Base-by-base conservation (phyloP, 2,329 filamentous ascomycete genomes). In the Diaporthe eres region DNA sequence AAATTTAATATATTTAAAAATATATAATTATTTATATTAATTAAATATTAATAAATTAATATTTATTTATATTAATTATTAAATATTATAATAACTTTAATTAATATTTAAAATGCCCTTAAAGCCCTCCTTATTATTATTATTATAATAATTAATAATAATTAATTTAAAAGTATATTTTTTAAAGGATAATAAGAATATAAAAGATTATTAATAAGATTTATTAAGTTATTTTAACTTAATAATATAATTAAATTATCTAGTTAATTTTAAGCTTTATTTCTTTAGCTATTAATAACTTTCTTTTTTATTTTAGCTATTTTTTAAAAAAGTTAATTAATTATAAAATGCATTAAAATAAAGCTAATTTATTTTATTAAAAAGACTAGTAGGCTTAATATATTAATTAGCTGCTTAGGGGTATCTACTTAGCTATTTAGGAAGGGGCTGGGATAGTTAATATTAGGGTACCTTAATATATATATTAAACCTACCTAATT, bases 11-110 rank as follows among this genome's bases (percentile, higher is more conserved):
- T 60, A 60, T 22, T 6, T 39, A 39, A 13, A n/a, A 60, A 9
- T 12, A n/a, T 15, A 15, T 7, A 60, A 60, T n/a, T 25, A 60
- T 5, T 15, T 60, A 22, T 13, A 39, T 2, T 60, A 60, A n/a
- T 12, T 39, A 60, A 60, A 15, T 39, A 60, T 60, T 60, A 60
- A 60, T 58, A 58, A 60, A 12, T 22, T 58, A 34, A 34, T 34
- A n/a, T 39, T 60, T 39, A 60, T 60, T 25, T 39, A 60, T 25
- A 39, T 60, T n/a, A 60, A 60, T 25, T n/a, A 12, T 13, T 39
- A n/a, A 10, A 12, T 58, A 22, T 4, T 58, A n/a, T 39, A 60
- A 1, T 13, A 12, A 5, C 1, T 47, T 60, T 39, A 60, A 31
- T 31, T 31, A 6, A 2, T 19, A 6, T 5, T 8, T 13, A 37